A percentile compares a stretch with the other conserved stretches of the same genome.
These are phyloP conservation scores for Neckera pumila DNA, from an alignment of 225 moss, liverwort and hornwort species.

Conservation along the genomic window DNA sequence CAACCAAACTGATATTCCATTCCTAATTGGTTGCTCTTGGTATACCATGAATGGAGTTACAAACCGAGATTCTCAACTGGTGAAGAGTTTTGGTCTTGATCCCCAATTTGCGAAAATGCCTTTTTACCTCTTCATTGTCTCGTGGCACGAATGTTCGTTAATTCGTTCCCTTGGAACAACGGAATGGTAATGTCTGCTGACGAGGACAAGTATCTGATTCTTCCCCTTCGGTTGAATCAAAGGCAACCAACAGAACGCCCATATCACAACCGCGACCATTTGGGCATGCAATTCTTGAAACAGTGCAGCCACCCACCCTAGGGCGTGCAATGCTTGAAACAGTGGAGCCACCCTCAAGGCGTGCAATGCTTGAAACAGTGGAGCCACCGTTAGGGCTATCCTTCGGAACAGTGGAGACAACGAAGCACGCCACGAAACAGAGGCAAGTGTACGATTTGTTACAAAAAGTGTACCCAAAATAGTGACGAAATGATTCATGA, in stretches of 20 bases:
- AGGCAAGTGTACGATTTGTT: background rate
- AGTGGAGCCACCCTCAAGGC: background rate
- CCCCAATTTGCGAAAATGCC: background rate
- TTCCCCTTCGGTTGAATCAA: background rate
- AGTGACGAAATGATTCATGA: background rate
- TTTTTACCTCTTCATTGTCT: background rate
- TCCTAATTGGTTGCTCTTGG: background rate
- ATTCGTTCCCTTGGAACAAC: background rate
- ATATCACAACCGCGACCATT: background rate
- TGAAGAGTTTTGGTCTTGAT: background rate
- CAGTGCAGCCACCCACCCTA: background rate
- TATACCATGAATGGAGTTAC: background rate
- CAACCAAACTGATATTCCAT: background rate
- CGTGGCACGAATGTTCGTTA: background rate
- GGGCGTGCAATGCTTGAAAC: background rate
- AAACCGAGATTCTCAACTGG: background rate
- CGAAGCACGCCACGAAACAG: background rate
- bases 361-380: background rate
- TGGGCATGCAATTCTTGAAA: background rate
- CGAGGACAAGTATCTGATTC: background rate
- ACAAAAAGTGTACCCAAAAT: background rate
- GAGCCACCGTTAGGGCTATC: background rate
- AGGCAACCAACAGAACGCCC: background rate
- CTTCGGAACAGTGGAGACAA: background rate
- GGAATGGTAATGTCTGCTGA: constrained; percentile 9